Percentiles rank a stretch among this genome's conserved stretches.
Evolutionary conservation across 2,329 filamentous ascomycete species (phyloP).

Genomic region (Colletotrichum destructivum): DNA sequence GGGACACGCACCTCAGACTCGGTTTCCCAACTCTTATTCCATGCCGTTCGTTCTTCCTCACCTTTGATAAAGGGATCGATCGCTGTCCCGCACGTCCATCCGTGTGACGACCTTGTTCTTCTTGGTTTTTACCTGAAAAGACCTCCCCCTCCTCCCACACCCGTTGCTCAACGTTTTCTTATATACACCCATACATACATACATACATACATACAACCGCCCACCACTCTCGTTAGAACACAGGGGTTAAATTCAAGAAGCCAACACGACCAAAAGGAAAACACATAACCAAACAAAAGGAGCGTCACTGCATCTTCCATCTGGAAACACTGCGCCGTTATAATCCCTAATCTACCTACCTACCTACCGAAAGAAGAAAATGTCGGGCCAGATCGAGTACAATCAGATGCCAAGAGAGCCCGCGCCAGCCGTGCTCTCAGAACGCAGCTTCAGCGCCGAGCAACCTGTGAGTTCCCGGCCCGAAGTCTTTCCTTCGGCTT

Average conservation of each 20-base stretch:
- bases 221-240: conserved; percentile 15
- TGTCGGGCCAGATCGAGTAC: conserved; percentile 35
- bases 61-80: conserved; percentile 4
- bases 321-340: neutral
- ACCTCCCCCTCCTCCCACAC: neutral
- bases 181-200: too few species aligned
- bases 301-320: neutral
- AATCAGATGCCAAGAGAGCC: conserved; percentile 53
- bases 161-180: neutral
- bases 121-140: neutral
- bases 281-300: neutral
- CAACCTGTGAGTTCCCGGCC: conserved; percentile 53
- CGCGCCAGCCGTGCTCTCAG: conserved; percentile 49
- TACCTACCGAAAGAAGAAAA: neutral
- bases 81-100: conserved; percentile 23
- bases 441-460: conserved; percentile 49
- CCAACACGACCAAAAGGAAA: neutral
- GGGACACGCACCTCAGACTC: conserved; percentile 21
- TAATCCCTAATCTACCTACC: conserved; percentile 20
- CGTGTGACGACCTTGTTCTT: neutral
- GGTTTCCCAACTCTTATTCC: conserved; percentile 10
- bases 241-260: neutral
- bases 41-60: neutral
- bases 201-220: neutral
- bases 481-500: neutral